Base-by-base conservation (phyloP, 106 monocot genomes). In the Vanilla planifolia region DNA sequence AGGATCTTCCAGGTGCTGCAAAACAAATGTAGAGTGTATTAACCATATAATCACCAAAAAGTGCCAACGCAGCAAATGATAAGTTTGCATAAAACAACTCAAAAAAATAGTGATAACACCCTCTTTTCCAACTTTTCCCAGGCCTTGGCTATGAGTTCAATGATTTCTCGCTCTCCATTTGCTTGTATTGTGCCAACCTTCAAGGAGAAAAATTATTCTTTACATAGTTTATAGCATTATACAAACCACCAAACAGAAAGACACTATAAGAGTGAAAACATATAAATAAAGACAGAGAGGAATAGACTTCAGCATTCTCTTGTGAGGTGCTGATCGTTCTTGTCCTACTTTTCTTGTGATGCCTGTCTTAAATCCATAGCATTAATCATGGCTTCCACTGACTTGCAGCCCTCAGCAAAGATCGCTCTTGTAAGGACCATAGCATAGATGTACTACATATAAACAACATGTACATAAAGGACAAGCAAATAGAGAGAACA, bases 71-170 rank as follows among this genome's bases (percentile, higher is more conserved):
- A n/a, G n/a, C n/a, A n/a, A n/a, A n/a, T n/a, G n/a, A n/a, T 16
- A 53, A 53, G 21, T 32, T 30, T 55, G 15, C 27, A 40, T 8
- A 1, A n/a, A n/a, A n/a, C n/a, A 42, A 77, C 82, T 77, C 71
- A 85, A 80, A 22, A 75, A 51, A 71, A 89, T 79, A 11, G 84
- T 89, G 63, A 89, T 89, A 15, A 87, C 86, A 32, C 92, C 87
- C 63, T 86, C 86, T 61, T 86, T 87, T 17, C 92, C 92, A 37
- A 92, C 92, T 75, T 87, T 92, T 65, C 87, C 86, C 86, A 92
- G 7, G 86, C 86, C 62, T 83, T 84, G 7, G 92, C 87, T 56
- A 87, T 92, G 17, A 87, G 74, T 29, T 84, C 83, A 46, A 83
- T 84, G 41, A 92, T 92, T 64, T 86, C 80, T 71, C 78, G 72